Base-by-base conservation (phyloP, 306 rosid species). In the Vicia villosa region DNA sequence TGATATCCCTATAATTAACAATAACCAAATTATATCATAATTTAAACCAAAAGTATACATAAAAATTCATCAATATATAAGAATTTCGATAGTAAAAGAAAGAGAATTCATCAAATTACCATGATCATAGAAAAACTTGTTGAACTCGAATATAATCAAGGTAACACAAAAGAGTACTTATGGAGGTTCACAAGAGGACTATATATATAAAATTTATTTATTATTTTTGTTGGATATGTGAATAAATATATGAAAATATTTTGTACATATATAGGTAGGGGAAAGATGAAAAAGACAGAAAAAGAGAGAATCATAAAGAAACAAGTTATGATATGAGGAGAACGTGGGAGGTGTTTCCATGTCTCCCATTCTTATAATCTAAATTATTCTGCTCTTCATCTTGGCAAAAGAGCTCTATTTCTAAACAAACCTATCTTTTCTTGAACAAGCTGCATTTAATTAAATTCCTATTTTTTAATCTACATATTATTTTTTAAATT, bases 291-390 rank as follows among this genome's bases (percentile, higher is more conserved):
- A 67, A 61, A 67, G 74, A 62, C 69, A 81, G 64, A 73, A 72
- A 75, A 57, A 70, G 67, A 54, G 63, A 81, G 70, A 77, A 77
- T 66, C 68, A 70, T 74, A 85, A 78, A 87, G 63, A 80, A 66
- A 60, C 45, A 66, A 76, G 76, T 73, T 70, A 38, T 81, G 87
- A 80, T 65, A 76, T 67, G 85, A 80, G 84, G 84, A 69, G 92
- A 95, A 95, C 99, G 96, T 95, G 99, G 97, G 95, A 73, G 87
- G 84, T 87, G 97, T 94, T 94, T 89, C 91, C 80, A 76, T 94
- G 97, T 95, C 95, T 91, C 96, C 97, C 89, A 89, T 87, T 86
- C 83, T 70, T 74, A 68, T 43, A 73, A 72, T 63, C 72, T 77
- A 78, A 81, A 81, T 75, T 67, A 79, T 78, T 79, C 81, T 75